Evolutionary conservation across 331 rosid species (phyloP), one percentile per base, ranked within the genome.

Genomic region (Acacia concinna): DNA sequence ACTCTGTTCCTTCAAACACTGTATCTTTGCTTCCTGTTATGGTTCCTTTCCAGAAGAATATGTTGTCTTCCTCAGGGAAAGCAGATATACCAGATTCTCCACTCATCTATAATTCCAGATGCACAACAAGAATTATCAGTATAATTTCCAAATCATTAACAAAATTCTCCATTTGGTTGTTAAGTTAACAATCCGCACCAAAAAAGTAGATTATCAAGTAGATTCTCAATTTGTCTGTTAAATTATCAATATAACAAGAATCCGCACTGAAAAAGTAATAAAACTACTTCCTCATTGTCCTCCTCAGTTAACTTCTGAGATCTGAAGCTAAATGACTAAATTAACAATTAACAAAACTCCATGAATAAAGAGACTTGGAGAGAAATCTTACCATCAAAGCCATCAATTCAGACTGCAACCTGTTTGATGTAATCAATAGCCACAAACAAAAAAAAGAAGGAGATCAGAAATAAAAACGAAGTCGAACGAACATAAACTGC

Each of bases 391-490:
- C 98, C 98, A 96, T 96, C 79, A 96, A 78, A 49, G 98, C 96
- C 99, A 93, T 96, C 82, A 96, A 80, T 73, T 93, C 99, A 79
- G 99, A 96, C 74, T 96, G 99, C 86, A 96, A 77, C 92, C 99
- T 95, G 93, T 79, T 68, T 2, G 62, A 40, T 21, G 46, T 5
- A 60, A 70, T 1, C 59, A 69, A 44, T 0, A 27, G 17, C 35
- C 68, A 78, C 68, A 75, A 60, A 43, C 74, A 69, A 57, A 79
- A 57, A 79, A 38, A 52, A 43, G 35, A 23, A 0, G 74, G 13
- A 25, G 0, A 37, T 27, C 71, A 78, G 43, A 78, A 75, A 21
- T 31, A 40, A 68, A 76, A 27, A 28, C 20, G 67, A 60, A 60
- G 7, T 14, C 37, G 38, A 60, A 28, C 37, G 38, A 60, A 28